Conservation (phyloP, 202 grass and related monocot genomes). For the Brachypodium distachyon region DNA sequence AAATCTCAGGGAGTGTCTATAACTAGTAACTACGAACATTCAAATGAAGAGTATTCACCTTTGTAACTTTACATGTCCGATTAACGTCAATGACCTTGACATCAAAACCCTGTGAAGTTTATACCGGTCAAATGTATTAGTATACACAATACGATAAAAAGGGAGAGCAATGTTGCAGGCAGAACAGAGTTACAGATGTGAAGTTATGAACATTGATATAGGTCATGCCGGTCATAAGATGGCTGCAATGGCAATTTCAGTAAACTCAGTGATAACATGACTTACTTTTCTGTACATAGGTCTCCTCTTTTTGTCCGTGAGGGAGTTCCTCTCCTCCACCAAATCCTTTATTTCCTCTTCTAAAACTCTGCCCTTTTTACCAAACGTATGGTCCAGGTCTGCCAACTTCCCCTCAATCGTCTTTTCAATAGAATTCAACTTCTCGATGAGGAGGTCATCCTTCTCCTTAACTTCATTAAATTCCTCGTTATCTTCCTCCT, state of each 20-base stretch:
- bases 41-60: conserved; percentile 35
- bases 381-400: conserved; percentile 77
- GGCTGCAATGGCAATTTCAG: background rate
- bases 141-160: background rate
- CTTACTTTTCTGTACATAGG: conserved; percentile 94
- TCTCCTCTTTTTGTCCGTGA: conserved; percentile 66
- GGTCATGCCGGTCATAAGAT: background rate
- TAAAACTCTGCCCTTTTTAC: conserved; percentile 80
- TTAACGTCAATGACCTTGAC: conserved; percentile 94
- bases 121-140: conserved; percentile 1
- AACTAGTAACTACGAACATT: background rate
- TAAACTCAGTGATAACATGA: background rate
- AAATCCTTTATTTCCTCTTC: conserved; percentile 80
- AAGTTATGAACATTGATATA: background rate
- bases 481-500: conserved; percentile 47
- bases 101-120: conserved; percentile 69
- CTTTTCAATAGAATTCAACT: conserved; percentile 78
- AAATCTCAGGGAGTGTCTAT: background rate
- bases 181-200: background rate
- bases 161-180: background rate
- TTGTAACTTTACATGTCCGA: conserved; percentile 93
- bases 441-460: conserved; percentile 69
- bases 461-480: conserved; percentile 68
- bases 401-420: conserved; percentile 65
- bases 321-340: conserved; percentile 70